Evolutionary conservation across 805 yeast genomes (phyloP).

Genomic region (Teunomyces lycoperdinae): DNA sequence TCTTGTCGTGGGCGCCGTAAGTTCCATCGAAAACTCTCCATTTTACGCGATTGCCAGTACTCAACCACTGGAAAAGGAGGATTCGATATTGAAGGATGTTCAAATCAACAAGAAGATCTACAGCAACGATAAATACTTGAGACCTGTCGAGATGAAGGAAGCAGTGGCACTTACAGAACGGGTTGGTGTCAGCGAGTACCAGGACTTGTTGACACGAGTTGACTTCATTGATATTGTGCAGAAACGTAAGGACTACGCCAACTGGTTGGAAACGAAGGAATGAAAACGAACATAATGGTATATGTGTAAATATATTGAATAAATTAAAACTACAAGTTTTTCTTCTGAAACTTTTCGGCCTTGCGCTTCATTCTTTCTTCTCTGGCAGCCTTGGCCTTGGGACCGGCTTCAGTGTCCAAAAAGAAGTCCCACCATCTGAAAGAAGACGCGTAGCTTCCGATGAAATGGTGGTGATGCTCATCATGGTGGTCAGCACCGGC

Average conservation of each 20-base stretch:
- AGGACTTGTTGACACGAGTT: constrained; percentile 47
- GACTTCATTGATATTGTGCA: constrained; percentile 48
- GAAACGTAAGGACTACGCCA: constrained; percentile 44
- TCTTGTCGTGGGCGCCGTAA: constrained; percentile 37
- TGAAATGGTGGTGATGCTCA: constrained; percentile 93
- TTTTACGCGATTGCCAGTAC: constrained; percentile 9
- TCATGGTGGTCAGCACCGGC: constrained; percentile 99
- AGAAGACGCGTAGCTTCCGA: constrained; percentile 91
- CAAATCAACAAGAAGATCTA: constrained; percentile 12
- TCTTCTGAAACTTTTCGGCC: constrained; percentile 43
- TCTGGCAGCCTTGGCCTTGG: constrained; percentile 71
- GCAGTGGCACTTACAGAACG: constrained; percentile 48
- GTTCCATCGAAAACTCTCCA: constrained; percentile 22
- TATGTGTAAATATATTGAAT: background rate
- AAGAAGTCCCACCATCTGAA: constrained; percentile 95
- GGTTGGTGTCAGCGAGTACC: constrained; percentile 47
- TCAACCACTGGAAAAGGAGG: constrained; percentile 8
- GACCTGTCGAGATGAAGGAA: constrained; percentile 44
- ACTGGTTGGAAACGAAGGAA: constrained; percentile 23
- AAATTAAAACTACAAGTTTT: constrained; percentile 5
- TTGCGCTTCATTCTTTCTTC: constrained; percentile 58
- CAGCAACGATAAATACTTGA: constrained; percentile 34
- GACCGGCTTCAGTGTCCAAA: constrained; percentile 88
- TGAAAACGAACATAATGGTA: background rate
- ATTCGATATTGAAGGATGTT: constrained; percentile 8